phyloP scores from a whole-genome alignment of 306 rosid genomes.

The Lablab purpureus region DNA sequence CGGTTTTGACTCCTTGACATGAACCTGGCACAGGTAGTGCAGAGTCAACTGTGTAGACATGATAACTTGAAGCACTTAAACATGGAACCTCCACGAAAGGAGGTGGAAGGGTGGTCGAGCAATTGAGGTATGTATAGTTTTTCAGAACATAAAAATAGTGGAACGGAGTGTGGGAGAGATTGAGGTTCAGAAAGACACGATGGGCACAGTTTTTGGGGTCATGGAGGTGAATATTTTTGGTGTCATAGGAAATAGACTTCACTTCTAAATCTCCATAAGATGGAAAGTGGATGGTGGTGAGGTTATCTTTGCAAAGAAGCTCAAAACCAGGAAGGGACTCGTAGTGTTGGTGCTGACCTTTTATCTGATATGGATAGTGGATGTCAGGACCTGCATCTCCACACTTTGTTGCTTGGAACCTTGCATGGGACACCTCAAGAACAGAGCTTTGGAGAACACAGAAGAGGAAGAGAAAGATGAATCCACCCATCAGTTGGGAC shows the following conservation, averaged over 20 bases:
- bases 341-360: slow-evolving; percentile 17
- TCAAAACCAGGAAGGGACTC: slow-evolving; percentile 46
- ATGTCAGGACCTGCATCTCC: slow-evolving; percentile 50
- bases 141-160: slow-evolving; percentile 58
- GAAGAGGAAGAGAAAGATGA: slow-evolving; percentile 58
- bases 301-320: slow-evolving; percentile 54
- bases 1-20: slow-evolving; percentile 64
- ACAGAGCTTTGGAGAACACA: slow-evolving; percentile 42
- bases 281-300: slow-evolving; percentile 68
- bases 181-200: slow-evolving; percentile 70
- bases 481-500: slow-evolving; percentile 51
- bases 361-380: slow-evolving; percentile 58
- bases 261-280: slow-evolving; percentile 62
- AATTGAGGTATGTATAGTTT: slow-evolving; percentile 67
- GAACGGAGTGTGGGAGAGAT: slow-evolving; percentile 72
- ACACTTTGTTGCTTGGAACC: slow-evolving; percentile 37
- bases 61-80: slow-evolving; percentile 55
- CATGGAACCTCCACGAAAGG: slow-evolving; percentile 67
- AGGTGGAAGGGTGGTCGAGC: slow-evolving; percentile 51
- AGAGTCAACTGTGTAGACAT: slow-evolving; percentile 74
- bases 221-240: slow-evolving; percentile 61
- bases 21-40: slow-evolving; percentile 52
- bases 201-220: slow-evolving; percentile 74
- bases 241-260: slow-evolving; percentile 73
- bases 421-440: slow-evolving; percentile 31